Evolutionary conservation across 352 stramenopile species (phyloP), one percentile per base, ranked within the genome.

Genomic region (Globisporangium heterothallicum): DNA sequence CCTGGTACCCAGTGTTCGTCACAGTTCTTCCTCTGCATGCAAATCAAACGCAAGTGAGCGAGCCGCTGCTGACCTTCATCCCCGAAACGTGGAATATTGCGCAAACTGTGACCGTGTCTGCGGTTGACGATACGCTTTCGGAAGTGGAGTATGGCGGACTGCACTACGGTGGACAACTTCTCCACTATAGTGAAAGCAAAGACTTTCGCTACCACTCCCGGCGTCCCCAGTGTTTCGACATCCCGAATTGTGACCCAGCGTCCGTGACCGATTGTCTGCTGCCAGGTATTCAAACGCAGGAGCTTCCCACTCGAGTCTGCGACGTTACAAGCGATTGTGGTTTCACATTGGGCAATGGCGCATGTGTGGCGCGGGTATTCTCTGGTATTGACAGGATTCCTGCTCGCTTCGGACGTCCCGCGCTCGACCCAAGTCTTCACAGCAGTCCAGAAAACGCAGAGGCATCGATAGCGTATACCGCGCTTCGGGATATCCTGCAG

Each of bases 161-260:
- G 0, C 72, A 92, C 26, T 68, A 50, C 32, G 80, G 80, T 9
- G 80, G 80, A 0, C 46, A 66, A 4, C 46, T 92, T 2, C 24
- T 86, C 0, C 80, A 89, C 40, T 84, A 72, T 44, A 71, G 66
- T 0, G 57, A 61, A 16, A 92, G 80, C 29, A 64, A 62, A 22
- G 80, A 92, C 47, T 66, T 75, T 9, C 60, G 78, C 10, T 92
- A 92, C 35, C 68, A 83, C 38, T 86, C 80, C 8, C 60, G 68
- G 0, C 72, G 74, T 2, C 80, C 78, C 2, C 53, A 54, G n/a
- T 92, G 80, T 49, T 86, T 79, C 42, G 64, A 84, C n/a, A 18
- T 89, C 0, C 49, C 60, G 3, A 74, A 72, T 6, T 92, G 80
- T 34, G 66, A 85, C 19, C 61, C 62, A 16, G 12, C 56, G 14